Conservation (phyloP, 2,329 filamentous ascomycete species). For the Talaromyces pinophilus region DNA sequence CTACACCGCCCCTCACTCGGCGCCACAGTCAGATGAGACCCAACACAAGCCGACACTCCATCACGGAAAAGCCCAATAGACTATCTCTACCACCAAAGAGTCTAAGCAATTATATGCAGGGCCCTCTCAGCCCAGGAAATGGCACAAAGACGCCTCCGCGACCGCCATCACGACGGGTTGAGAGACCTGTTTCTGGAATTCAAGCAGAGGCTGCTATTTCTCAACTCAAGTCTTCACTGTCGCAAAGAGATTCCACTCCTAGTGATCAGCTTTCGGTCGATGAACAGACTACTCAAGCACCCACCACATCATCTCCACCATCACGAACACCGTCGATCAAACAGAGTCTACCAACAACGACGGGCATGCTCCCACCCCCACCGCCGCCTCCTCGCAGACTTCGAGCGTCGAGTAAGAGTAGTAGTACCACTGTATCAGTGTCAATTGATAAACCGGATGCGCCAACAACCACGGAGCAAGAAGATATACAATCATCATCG, state of each 20-base stretch:
- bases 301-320: constrained; percentile 27
- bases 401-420: constrained; percentile 46
- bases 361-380: constrained; percentile 40
- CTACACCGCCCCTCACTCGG: constrained; percentile 52
- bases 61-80: constrained; percentile 32
- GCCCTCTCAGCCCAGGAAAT: constrained; percentile 32
- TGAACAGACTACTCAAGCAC: constrained; percentile 24
- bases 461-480: not conserved
- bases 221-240: constrained; percentile 17
- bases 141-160: constrained; percentile 50
- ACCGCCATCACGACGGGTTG: constrained; percentile 55
- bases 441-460: not conserved
- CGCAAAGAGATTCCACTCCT: constrained; percentile 12
- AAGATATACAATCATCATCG: constrained; percentile 27
- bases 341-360: constrained; percentile 30
- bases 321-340: constrained; percentile 32
- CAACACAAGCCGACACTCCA: constrained; percentile 37
- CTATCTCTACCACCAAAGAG: constrained; percentile 48
- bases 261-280: constrained; percentile 14
- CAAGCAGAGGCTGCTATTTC: constrained; percentile 25
- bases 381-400: constrained; percentile 52
- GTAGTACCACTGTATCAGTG: constrained; percentile 25
- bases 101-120: constrained; percentile 42
- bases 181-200: constrained; percentile 16
- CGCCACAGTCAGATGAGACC: constrained; percentile 49